Base-by-base conservation (phyloP, 108 stramenopile species). In the Cyclotella atomus region DNA sequence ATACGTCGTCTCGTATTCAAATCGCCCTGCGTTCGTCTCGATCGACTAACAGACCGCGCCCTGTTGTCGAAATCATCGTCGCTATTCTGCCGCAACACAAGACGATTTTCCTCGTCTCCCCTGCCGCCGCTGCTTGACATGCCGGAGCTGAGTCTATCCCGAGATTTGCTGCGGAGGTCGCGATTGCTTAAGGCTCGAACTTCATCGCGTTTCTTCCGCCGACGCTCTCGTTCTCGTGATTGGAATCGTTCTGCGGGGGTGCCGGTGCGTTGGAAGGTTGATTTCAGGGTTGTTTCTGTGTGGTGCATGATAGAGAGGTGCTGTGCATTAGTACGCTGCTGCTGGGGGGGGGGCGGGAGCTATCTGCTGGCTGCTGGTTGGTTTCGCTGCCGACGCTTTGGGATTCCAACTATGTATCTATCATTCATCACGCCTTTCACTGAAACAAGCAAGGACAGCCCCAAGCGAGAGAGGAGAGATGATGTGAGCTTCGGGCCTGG, bases 181-280 rank as follows among this genome's bases (percentile, higher is more conserved):
- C 56, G 35, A 24, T 61, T 7, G 60, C 25, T 24, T 1, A 61
- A 29, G 2, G 60, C 60, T 38, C 60, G 60, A 21, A 61, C 36
- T 38, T 61, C 60, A 9, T 61, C 60, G 36, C 60, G 60, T 38
- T 61, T 61, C 36, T 27, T 36, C 34, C 60, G 35, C 0, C 60
- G 60, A 30, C 36, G 35, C 27, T 61, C 60, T 0, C 60, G 60
- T 61, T 61, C 60, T 10, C 34, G 34, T 2, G 28, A 30, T 36
- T 61, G 60, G 36, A 23, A 41, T 36, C 38, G 60, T 61, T 61
- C 21, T 35, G 60, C 60, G 17, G 60, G 60, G 8, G 60, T 41
- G 36, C 60, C 60, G 35, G 60, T 24, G 36, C 38, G 60, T 24
- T 61, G 60, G 38, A 61, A 61, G 35, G 60, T 61, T 36, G 60